These are phyloP conservation scores for Sedum album DNA, from an alignment of 164 flowering plant species.

Conservation along the genomic window DNA sequence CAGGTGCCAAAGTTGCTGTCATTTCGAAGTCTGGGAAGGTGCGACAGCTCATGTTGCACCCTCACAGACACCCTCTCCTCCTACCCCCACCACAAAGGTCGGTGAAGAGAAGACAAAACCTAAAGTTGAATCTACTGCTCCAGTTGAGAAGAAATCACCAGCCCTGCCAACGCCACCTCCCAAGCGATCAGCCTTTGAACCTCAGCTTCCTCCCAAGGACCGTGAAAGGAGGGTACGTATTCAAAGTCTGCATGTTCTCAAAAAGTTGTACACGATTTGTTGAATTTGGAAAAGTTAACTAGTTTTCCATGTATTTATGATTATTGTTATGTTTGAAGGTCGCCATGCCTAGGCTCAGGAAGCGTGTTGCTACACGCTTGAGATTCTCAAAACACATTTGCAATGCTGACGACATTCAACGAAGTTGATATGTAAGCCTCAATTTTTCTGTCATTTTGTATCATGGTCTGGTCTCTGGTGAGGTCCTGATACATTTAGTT, in stretches of 20 bases:
- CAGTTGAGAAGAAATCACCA: constrained; percentile 48
- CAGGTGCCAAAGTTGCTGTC: constrained; percentile 81
- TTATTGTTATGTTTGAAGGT: constrained; percentile 26
- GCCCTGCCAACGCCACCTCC: constrained; percentile 42
- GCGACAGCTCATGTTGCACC: constrained; percentile 47
- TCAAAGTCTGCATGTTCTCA: not conserved
- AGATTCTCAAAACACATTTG: constrained; percentile 77
- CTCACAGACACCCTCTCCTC: constrained; percentile 42
- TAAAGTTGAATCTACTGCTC: constrained; percentile 36
- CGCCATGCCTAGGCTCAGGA: constrained; percentile 70
- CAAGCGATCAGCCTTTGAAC: constrained; percentile 57
- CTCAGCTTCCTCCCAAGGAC: constrained; percentile 92
- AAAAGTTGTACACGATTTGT: not conserved
- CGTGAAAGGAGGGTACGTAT: constrained; percentile 84
- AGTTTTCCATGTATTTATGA: not conserved
- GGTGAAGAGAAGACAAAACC: constrained; percentile 33
- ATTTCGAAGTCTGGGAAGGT: constrained; percentile 77
- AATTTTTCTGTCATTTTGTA: not conserved
- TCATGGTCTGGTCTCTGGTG: not conserved
- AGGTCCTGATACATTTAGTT: not conserved
- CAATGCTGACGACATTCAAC: constrained; percentile 63
- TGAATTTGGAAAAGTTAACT: not conserved
- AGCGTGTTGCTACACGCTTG: constrained; percentile 60
- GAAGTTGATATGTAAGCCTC: constrained; percentile 65
- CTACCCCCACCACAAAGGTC: constrained; percentile 28